Percentiles rank a stretch among this genome's conserved stretches.
Evolutionary conservation across 1,284 basidiomycete genomes (phyloP).

Genomic region (Malassezia sympodialis): DNA sequence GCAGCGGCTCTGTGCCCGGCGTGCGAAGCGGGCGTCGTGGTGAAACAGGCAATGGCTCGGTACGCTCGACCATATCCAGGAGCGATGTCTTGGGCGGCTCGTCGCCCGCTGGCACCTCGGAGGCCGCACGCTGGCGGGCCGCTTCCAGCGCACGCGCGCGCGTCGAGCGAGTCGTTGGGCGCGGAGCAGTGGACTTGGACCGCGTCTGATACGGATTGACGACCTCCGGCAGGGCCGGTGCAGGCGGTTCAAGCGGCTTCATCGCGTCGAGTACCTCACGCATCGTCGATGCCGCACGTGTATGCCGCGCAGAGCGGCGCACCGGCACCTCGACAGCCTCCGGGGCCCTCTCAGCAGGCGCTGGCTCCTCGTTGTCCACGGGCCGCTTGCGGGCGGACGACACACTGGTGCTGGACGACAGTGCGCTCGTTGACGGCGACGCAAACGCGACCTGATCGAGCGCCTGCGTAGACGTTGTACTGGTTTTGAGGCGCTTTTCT

Average conservation of each 20-base stretch:
- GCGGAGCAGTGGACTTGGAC: slow-evolving; percentile 1
- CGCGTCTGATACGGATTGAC: slow-evolving; percentile 39
- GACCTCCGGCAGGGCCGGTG: slow-evolving; percentile 29
- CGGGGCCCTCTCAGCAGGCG: neutral
- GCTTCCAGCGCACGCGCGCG: slow-evolving; percentile 30
- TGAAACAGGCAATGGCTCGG: slow-evolving; percentile 19
- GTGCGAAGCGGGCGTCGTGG: slow-evolving; percentile 10
- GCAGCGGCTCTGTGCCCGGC: neutral
- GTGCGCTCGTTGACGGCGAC: neutral
- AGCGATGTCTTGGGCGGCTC: slow-evolving; percentile 25
- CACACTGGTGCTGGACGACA: neutral
- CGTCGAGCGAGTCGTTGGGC: slow-evolving; percentile 22
- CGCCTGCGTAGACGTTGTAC: neutral
- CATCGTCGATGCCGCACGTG: slow-evolving; percentile 29
- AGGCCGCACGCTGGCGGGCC: slow-evolving; percentile 10
- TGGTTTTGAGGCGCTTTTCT: slow-evolving; percentile 10
- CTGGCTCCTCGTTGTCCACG: neutral
- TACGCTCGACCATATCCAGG: slow-evolving; percentile 34
- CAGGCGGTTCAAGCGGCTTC: slow-evolving; percentile 18
- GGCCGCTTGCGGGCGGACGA: slow-evolving; percentile 5
- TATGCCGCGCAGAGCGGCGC: slow-evolving; percentile 13
- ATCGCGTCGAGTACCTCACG: slow-evolving; percentile 30
- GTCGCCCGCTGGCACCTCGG: slow-evolving; percentile 17
- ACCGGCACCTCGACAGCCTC: slow-evolving; percentile 1
- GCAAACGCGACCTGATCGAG: slow-evolving; percentile 2